Conservation (phyloP, 1,284 basidiomycete genomes). For the Malassezia obtusa region DNA sequence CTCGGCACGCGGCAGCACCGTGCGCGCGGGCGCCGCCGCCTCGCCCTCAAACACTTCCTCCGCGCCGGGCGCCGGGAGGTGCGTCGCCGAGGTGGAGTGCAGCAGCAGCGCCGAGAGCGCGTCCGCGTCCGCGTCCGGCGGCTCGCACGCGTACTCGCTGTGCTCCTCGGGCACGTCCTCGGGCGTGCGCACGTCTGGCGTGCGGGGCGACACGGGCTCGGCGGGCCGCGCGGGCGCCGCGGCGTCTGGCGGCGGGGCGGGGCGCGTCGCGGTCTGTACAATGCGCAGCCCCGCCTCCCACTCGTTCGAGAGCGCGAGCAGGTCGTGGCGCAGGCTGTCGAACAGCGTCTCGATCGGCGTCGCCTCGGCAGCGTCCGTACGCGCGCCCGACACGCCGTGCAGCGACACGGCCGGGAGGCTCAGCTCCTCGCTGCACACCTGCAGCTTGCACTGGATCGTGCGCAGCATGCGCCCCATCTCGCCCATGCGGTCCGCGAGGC, state of each 20-base stretch:
- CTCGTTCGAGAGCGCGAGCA: slow-evolving; percentile 32
- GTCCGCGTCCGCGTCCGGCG: too few species aligned
- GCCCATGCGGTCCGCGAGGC: slow-evolving; percentile 31
- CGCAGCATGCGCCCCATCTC: slow-evolving; percentile 38
- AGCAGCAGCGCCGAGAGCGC: slow-evolving; percentile 17
- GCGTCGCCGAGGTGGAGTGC: slow-evolving; percentile 26
- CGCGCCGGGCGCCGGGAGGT: slow-evolving; percentile 31
- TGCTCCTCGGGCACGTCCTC: background rate
- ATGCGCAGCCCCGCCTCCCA: slow-evolving; percentile 41
- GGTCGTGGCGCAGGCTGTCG: slow-evolving; percentile 37
- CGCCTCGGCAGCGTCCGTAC: background rate
- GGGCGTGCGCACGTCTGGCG: background rate
- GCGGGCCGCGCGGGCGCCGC: too few species aligned
- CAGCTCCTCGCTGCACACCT: slow-evolving; percentile 37
- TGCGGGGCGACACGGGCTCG: too few species aligned
- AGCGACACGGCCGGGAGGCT: slow-evolving; percentile 21
- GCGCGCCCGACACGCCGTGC: slow-evolving; percentile 23
- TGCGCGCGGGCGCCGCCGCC: slow-evolving; percentile 14
- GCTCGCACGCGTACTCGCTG: too few species aligned
- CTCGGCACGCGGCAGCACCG: slow-evolving; percentile 24
- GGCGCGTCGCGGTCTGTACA: slow-evolving; percentile 2
- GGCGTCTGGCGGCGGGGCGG: background rate
- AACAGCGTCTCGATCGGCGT: slow-evolving; percentile 17
- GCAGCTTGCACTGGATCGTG: slow-evolving; percentile 44
- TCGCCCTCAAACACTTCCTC: slow-evolving; percentile 41